phyloP scores from a whole-genome alignment of 2,329 filamentous ascomycete genomes.

The Laburnicola sp. region DNA sequence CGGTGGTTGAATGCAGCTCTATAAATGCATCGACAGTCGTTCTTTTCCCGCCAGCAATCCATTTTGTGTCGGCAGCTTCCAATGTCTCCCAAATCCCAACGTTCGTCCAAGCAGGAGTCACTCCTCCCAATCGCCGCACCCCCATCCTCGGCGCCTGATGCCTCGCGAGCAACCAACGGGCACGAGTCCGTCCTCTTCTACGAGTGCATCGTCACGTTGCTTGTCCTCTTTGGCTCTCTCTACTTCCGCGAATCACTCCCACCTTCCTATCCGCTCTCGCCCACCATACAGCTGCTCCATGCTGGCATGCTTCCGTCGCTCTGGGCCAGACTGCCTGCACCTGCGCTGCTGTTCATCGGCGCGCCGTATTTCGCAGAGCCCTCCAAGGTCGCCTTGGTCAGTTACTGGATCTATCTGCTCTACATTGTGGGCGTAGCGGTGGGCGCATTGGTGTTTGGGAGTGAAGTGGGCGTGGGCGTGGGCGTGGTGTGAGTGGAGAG shows the following conservation, averaged over 20 bases:
- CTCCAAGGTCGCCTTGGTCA: slow-evolving; percentile 19
- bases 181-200: slow-evolving; percentile 1
- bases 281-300: slow-evolving; percentile 14
- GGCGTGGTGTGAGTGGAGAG: slow-evolving; percentile 18
- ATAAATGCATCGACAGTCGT: too few species aligned
- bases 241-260: not conserved
- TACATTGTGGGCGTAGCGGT: slow-evolving; percentile 27
- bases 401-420: slow-evolving; percentile 27
- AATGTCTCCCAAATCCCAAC: not conserved
- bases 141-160: not conserved
- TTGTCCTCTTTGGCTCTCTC: not conserved
- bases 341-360: slow-evolving; percentile 25
- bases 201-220: not conserved
- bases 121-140: not conserved
- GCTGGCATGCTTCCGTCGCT: slow-evolving; percentile 24
- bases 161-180: not conserved
- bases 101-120: not conserved
- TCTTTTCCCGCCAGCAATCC: too few species aligned
- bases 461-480: slow-evolving; percentile 29
- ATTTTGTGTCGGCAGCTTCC: too few species aligned
- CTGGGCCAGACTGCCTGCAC: slow-evolving; percentile 24
- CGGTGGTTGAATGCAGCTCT: too few species aligned
- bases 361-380: slow-evolving; percentile 22
- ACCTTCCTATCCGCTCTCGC: not conserved
- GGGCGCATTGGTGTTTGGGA: slow-evolving; percentile 23